Evolutionary conservation across 805 yeast species (phyloP).

Genomic region (Hanseniaspora pseudoguilliermondii): DNA sequence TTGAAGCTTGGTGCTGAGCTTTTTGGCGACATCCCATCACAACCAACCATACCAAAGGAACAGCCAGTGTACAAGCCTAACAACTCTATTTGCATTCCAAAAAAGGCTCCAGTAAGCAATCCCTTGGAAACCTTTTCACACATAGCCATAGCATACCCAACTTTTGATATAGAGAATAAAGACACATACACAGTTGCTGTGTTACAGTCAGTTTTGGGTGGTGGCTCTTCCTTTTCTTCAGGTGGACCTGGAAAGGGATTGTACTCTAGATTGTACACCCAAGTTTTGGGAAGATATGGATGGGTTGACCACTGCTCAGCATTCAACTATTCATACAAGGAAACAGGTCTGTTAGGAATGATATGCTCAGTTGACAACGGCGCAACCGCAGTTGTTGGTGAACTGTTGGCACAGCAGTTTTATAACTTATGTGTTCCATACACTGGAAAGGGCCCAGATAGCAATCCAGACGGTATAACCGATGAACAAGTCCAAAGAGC

Average conservation of each 20-base stretch:
- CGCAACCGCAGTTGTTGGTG: constrained; percentile 74
- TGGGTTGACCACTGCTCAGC: constrained; percentile 80
- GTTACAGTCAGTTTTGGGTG: constrained; percentile 81
- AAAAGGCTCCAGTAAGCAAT: constrained; percentile 42
- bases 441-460: constrained; percentile 18
- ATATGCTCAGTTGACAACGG: constrained; percentile 74
- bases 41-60: constrained; percentile 20
- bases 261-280: constrained; percentile 87
- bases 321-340: constrained; percentile 81
- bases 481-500: constrained; percentile 73
- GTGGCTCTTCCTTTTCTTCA: constrained; percentile 94
- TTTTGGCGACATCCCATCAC: constrained; percentile 47
- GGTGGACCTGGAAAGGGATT: constrained; percentile 99
- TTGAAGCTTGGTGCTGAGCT: constrained; percentile 46
- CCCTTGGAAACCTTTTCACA: constrained; percentile 70
- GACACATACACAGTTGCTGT: constrained; percentile 87
- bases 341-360: constrained; percentile 84
- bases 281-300: constrained; percentile 81
- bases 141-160: constrained; percentile 78
- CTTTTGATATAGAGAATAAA: constrained; percentile 66
- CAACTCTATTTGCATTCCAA: constrained; percentile 34
- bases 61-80: not conserved
- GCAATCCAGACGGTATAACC: constrained; percentile 49
- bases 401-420: constrained; percentile 59
- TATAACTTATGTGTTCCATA: constrained; percentile 8